phyloP scores from a whole-genome alignment of 306 rosid species.

The Geum urbanum region DNA sequence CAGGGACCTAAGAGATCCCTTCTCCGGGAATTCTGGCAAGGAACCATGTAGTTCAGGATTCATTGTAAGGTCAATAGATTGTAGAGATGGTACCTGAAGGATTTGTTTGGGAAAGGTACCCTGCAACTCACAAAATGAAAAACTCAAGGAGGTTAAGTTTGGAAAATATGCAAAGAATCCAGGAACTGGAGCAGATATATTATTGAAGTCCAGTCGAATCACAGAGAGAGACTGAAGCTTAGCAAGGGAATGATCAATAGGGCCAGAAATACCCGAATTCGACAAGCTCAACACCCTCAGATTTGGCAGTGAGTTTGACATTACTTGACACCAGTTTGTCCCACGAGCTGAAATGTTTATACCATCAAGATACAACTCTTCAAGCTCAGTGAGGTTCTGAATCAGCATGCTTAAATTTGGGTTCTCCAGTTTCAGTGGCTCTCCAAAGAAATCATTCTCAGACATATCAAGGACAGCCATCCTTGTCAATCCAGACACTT shows the following conservation, averaged over 20 bases:
- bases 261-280: conserved; percentile 9
- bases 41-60: no score
- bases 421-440: conserved; percentile 1
- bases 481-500: conserved; percentile 12
- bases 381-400: conserved; percentile 31
- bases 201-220: no score
- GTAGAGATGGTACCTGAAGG: no score
- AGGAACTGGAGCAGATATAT: no score
- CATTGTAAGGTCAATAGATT: no score
- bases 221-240: neutral
- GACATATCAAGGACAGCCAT: conserved; percentile 33
- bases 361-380: conserved; percentile 41
- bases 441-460: no score
- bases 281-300: conserved; percentile 27
- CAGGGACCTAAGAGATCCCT: no score
- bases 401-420: conserved; percentile 20
- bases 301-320: conserved; percentile 23
- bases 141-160: no score
- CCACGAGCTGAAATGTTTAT: conserved; percentile 28
- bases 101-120: no score
- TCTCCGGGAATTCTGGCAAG: no score
- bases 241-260: conserved; percentile 18
- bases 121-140: no score
- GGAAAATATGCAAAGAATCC: no score
- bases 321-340: conserved; percentile 36